Conservation (phyloP, 768 basidiomycete genomes). For the Gelatoporia subvermispora region DNA sequence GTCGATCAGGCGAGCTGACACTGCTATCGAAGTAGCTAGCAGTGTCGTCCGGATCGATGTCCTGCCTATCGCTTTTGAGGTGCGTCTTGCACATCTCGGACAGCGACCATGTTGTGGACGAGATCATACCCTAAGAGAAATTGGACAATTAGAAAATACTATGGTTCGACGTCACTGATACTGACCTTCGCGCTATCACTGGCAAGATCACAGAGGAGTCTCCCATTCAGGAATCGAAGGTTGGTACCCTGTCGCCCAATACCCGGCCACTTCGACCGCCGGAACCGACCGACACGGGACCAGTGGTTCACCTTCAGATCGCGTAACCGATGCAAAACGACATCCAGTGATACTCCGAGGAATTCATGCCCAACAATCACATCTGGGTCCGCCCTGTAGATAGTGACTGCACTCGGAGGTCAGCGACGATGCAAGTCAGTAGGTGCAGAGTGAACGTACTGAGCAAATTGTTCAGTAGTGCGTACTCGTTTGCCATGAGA, state of each 20-base stretch:
- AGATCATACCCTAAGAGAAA: slow-evolving; percentile 77
- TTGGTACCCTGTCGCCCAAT: slow-evolving; percentile 84
- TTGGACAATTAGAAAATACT: not conserved
- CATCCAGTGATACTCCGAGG: slow-evolving; percentile 82
- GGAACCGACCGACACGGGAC: slow-evolving; percentile 89
- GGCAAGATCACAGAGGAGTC: slow-evolving; percentile 87
- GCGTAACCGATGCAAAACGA: slow-evolving; percentile 85
- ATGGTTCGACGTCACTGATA: not conserved
- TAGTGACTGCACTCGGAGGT: slow-evolving; percentile 42
- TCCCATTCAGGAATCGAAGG: slow-evolving; percentile 74
- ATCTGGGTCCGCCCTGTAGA: slow-evolving; percentile 89
- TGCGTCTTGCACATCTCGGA: slow-evolving; percentile 95
- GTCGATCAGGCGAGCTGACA: slow-evolving; percentile 65
- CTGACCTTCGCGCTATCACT: slow-evolving; percentile 91
- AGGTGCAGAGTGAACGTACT: slow-evolving; percentile 35
- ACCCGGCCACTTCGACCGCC: slow-evolving; percentile 75
- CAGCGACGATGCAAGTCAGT: slow-evolving; percentile 1
- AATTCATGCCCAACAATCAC: slow-evolving; percentile 95
- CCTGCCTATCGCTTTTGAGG: slow-evolving; percentile 80
- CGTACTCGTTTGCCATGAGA: slow-evolving; percentile 76
- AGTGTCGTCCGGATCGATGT: slow-evolving; percentile 95
- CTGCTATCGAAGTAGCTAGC: slow-evolving; percentile 84
- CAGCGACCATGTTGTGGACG: slow-evolving; percentile 96
- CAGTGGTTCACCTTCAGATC: slow-evolving; percentile 90
- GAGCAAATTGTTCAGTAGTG: slow-evolving; percentile 78